These are phyloP conservation scores for Brettanomyces naardenensis DNA, from an alignment of 805 yeast species.

Conservation along the genomic window DNA sequence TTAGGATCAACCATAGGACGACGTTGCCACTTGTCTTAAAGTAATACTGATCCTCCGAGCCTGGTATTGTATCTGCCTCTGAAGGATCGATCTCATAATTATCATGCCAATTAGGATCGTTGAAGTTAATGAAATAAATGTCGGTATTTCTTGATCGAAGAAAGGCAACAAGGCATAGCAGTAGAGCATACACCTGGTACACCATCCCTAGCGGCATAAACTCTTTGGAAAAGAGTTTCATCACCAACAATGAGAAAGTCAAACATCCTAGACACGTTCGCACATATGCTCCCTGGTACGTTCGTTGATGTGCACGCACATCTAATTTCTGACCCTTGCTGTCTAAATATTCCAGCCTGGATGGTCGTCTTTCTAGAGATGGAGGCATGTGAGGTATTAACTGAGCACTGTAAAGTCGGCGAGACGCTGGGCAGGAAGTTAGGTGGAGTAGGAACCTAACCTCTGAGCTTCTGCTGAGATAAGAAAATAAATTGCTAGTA, in stretches of 20 bases:
- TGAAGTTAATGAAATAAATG: slow-evolving; percentile 23
- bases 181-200: slow-evolving; percentile 52
- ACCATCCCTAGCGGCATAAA: slow-evolving; percentile 62
- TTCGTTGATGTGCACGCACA: slow-evolving; percentile 66
- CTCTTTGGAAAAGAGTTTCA: slow-evolving; percentile 56
- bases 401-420: no score
- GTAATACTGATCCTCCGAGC: slow-evolving; percentile 21
- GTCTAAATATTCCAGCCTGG: slow-evolving; percentile 26
- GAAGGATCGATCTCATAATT: slow-evolving; percentile 10
- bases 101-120: slow-evolving; percentile 15
- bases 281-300: slow-evolving; percentile 79
- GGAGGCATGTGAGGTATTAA: not conserved
- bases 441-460: no score
- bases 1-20: slow-evolving; percentile 41
- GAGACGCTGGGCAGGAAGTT: no score
- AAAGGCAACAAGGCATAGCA: slow-evolving; percentile 33
- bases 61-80: slow-evolving; percentile 2
- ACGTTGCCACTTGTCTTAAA: slow-evolving; percentile 56
- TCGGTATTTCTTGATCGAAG: slow-evolving; percentile 24
- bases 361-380: slow-evolving; percentile 20
- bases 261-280: slow-evolving; percentile 65
- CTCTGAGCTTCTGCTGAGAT: no score
- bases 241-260: slow-evolving; percentile 54
- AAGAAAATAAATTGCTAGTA: no score
- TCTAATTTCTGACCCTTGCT: slow-evolving; percentile 38